Percentiles rank a stretch among this genome's conserved stretches.
These are phyloP conservation scores for Epichloe festucae DNA, from an alignment of 2,329 filamentous ascomycete genomes.

Conservation along the genomic window DNA sequence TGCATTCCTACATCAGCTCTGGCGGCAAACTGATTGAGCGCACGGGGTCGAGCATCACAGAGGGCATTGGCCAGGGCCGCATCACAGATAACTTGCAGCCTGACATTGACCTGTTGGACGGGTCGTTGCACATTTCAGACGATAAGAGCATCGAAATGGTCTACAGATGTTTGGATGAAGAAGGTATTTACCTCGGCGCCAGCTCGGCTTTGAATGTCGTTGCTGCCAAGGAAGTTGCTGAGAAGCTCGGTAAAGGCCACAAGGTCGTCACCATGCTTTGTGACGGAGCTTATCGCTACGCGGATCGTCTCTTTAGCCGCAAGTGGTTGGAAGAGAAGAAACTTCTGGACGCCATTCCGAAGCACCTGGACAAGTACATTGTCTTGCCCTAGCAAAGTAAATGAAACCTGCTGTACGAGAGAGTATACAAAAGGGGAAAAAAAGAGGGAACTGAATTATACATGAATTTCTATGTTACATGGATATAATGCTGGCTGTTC, in stretches of 20 bases:
- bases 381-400: constrained; percentile 53
- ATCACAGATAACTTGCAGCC: constrained; percentile 88
- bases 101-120: constrained; percentile 75
- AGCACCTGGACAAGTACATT: constrained; percentile 84
- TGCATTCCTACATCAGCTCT: constrained; percentile 82
- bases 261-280: constrained; percentile 90
- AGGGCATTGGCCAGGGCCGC: constrained; percentile 93
- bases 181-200: constrained; percentile 88
- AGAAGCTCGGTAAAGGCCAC: constrained; percentile 76
- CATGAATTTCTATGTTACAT: constrained; percentile 3
- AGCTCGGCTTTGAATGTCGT: constrained; percentile 92
- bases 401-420: constrained; percentile 14
- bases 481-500: background rate
- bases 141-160: constrained; percentile 97
- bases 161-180: constrained; percentile 88
- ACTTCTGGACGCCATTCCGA: constrained; percentile 65
- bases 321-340: constrained; percentile 87
- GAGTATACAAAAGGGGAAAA: background rate
- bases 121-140: constrained; percentile 71
- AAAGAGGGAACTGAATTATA: constrained; percentile 12
- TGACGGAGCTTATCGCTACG: constrained; percentile 95
- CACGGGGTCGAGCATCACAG: constrained; percentile 78
- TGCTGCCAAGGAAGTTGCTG: constrained; percentile 84
- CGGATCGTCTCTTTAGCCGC: constrained; percentile 80
- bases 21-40: constrained; percentile 77